Evolutionary conservation across 2,329 filamentous ascomycete species (phyloP), one percentile per base, ranked within the genome.

Genomic region (Setomelanomma holmii): DNA sequence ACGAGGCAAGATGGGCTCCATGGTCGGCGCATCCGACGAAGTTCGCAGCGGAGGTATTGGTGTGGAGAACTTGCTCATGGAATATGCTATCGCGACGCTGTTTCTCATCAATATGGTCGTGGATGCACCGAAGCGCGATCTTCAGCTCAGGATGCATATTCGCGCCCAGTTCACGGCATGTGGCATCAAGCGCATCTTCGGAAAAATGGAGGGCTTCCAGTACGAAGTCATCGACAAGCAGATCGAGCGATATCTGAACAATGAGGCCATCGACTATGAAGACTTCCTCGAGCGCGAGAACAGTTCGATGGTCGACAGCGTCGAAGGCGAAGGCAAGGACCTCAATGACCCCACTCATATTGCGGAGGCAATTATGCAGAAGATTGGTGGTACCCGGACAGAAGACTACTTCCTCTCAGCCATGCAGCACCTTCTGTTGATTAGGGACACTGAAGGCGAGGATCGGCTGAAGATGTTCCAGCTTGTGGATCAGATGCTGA

Each of bases 221-320:
- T 99, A 98, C 78, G 95, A 99, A 66, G 86, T 96, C 66, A 95
- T 99, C 64, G 93, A 98, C 82, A 98, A 97, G 82, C 95, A 99
- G 79, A 89, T 98, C 68, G 93, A 97, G 74, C 87, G 88, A 47
- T 99, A 95, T 80, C 87, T 91, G 52, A 88, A 89, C 58, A 97
- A 98, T 72, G 93, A 98, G 76, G 92, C 91, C 48, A 96, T 98
- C 73, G 95, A 99, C 79, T 98, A 98, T 73, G 95, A 99, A 78
- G 95, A 98, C 74, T 89, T 97, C 76, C 85, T 98, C 40, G 93
- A 98, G 75, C 85, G 88, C 56, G 95, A 98, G 76, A 90, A 89
- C 66, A 93, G 86, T 72, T 96, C 91, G 73, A 90, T 96, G 76
- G 90, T 95, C 72, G 93, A 97, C 71, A 90, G 86, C 64, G 81